Evolutionary conservation across 768 basidiomycete species (phyloP), one percentile per base, ranked within the genome.

Genomic region (Podaxis sp.): DNA sequence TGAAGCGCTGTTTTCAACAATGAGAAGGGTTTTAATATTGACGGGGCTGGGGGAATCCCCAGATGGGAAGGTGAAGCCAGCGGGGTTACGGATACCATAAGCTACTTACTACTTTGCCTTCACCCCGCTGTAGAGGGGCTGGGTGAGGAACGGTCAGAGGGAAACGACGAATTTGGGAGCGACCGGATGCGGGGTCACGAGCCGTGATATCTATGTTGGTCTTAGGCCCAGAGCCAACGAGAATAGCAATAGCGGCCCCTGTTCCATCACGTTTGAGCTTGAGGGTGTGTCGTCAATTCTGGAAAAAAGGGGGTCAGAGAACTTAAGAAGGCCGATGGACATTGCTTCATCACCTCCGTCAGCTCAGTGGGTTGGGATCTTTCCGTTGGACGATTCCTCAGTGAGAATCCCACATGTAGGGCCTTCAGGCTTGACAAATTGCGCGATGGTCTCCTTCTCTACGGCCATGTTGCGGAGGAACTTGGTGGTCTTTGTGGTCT

Each of bases 401-500:
- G 87, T 85, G 57, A 99, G 76, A 61, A 99, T 95, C 74, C 96
- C 95, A 30, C 95, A 85, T 0, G 92, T 91, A 0, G 95, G 95
- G 4, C 89, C 90, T 67, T 97, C 95, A 0, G 96, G 92, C 70
- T 90, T 92, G 72, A 99, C 93, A 69, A 99, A 98, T 69, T 95
- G 92, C 0, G 93, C 92, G 69, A 99, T 94, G 0, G 94, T 96
- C 79, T 96, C 95, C 80, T 94, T 94, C 76, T 98, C 96, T 66
- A 98, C 87, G 0, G 96, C 96, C 85, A 88, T 88, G 70, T 99
- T 96, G 30, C 96, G 86, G 26, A 99, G 82, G 78, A 95, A 98
- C 69, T 86, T 89, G 8, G 96, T 95, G 0, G 97, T 99, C 80
- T 99, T 99, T 19, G 95, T 92, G 0, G 97, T 99, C 77, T 99